Base-by-base conservation (phyloP, 495 filamentous ascomycete species). In the Xylaria cubensis region DNA sequence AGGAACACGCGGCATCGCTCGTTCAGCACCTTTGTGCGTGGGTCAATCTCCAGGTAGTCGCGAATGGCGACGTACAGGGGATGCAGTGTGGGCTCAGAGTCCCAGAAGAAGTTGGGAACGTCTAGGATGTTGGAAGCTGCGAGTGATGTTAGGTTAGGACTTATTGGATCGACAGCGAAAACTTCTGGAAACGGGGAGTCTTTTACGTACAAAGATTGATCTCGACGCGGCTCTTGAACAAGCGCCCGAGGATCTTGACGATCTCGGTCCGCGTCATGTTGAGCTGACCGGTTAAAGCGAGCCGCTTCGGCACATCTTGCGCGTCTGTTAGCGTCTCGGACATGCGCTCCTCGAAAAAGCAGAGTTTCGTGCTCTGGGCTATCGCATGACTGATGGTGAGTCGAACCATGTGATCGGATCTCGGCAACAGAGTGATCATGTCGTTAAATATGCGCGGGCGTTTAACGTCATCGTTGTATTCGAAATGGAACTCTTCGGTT, bases 21-120 rank as follows among this genome's bases (percentile, higher is more conserved):
- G 80, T 99, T 99, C 48, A 99, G 89, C 7, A 97, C 94, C 78
- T 96, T 91, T 73, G 97, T 96, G 32, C 96, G 93, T 0, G 91
- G 92, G 75, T 95, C 94, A 83, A 99, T 98, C 77, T 99, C 96
- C 58, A 99, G 90, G 79, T 99, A 99, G 77, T 98, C 97, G 74
- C 96, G 92, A 39, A 98, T 94, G 63, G 95, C 96, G 68, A 89
- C 89, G 81, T 99, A 99, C 53, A 99, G 90, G 0, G 96, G 96
- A 78, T 97, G 94, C 0, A 99, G 88, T 2, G 93, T 97, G 46
- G 96, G 96, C 78, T 99, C 96, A 41, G 91, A 92, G 76, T 97
- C 94, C 96, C 96, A 99, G 87, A 99, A 98, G 86, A 99, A 98
- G 80, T 96, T 97, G 55, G 96, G 97, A 4, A 97, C 94, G 80